These are phyloP conservation scores for Pecoramyces ruminantium DNA, from an alignment of 192 early-diverging fungal genomes.

Conservation along the genomic window DNA sequence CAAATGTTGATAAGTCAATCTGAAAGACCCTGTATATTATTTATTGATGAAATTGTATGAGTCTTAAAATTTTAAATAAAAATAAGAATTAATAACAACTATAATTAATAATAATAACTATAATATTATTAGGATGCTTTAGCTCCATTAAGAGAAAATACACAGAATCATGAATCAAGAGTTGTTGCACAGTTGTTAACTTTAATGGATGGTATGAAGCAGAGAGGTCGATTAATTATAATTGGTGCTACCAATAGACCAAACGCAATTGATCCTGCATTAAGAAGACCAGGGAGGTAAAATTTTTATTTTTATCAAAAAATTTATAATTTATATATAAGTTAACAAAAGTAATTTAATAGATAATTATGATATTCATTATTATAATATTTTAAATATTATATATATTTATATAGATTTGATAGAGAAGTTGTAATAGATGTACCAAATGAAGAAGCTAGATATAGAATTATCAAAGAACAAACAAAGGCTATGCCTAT, in stretches of 20 bases:
- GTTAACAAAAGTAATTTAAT: too few species aligned
- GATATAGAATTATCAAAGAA: conserved; percentile 42
- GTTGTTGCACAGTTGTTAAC: conserved; percentile 81
- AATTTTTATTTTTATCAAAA: not conserved
- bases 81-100: conserved; percentile 2
- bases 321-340: too few species aligned
- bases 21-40: conserved; percentile 52
- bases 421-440: conserved; percentile 72
- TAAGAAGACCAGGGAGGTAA: conserved; percentile 63
- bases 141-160: conserved; percentile 39
- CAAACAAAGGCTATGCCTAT: conserved; percentile 39
- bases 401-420: conserved; percentile 26
- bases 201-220: conserved; percentile 66
- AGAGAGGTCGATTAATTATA: conserved; percentile 44
- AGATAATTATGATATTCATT: too few species aligned
- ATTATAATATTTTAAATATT: not conserved
- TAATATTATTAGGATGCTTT: conserved; percentile 60
- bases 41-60: conserved; percentile 89
- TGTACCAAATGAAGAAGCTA: conserved; percentile 42
- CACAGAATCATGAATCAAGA: conserved; percentile 47
- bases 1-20: conserved; percentile 11
- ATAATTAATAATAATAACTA: too few species aligned
- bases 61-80: too few species aligned
- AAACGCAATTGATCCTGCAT: conserved; percentile 65
- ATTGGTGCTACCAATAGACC: conserved; percentile 81